phyloP scores from a whole-genome alignment of 2,329 filamentous ascomycete genomes.

The Fusarium sp. region DNA sequence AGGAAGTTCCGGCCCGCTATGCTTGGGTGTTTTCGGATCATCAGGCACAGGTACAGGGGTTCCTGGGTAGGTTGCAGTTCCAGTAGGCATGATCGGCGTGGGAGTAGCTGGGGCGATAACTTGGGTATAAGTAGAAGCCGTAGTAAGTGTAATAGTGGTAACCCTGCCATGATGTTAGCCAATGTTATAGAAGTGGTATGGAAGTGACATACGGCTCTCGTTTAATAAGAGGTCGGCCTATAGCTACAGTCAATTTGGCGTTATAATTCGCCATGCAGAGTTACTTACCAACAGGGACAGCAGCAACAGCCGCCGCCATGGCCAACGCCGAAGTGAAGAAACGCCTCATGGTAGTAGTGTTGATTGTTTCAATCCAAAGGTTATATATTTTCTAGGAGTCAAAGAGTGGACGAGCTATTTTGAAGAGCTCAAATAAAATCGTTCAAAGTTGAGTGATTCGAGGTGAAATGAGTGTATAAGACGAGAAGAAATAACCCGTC shows the following conservation, averaged over 20 bases:
- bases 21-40: not conserved
- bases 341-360: conserved; percentile 39
- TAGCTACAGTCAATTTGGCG: conserved; percentile 6
- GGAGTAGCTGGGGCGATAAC: conserved; percentile 24
- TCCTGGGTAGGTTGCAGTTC: conserved; percentile 7
- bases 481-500: conserved; percentile 21
- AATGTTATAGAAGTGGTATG: not conserved
- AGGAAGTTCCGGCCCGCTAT: not conserved
- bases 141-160: conserved; percentile 34
- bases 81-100: conserved; percentile 9
- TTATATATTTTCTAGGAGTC: not conserved
- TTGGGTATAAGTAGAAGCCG: conserved; percentile 38
- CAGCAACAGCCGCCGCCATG: conserved; percentile 39
- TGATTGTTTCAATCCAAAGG: not conserved
- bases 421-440: conserved; percentile 24
- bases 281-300: conserved; percentile 45
- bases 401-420: conserved; percentile 32
- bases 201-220: conserved; percentile 29
- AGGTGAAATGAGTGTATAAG: conserved; percentile 19
- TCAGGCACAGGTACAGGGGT: conserved; percentile 6
- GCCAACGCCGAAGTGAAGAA: conserved; percentile 45
- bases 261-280: too few species aligned
- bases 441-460: conserved; percentile 16
- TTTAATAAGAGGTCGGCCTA: conserved; percentile 31
- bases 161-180: conserved; percentile 15